These are phyloP conservation scores for Mycena pura DNA, from an alignment of 768 basidiomycete genomes.

Conservation along the genomic window DNA sequence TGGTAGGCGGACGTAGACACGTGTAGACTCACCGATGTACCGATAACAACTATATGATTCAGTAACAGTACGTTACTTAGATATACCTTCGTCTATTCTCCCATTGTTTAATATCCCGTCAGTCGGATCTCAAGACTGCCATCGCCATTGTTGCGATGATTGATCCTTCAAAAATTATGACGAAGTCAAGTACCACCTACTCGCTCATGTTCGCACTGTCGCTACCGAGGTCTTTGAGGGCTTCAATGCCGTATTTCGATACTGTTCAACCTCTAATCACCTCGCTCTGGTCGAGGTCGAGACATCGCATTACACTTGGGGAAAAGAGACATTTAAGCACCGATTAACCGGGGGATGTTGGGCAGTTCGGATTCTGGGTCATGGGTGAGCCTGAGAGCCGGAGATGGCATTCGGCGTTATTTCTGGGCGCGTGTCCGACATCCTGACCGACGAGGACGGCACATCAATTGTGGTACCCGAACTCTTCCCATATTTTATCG, in stretches of 20 bases:
- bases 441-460: background rate
- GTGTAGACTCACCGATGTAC: too few species aligned
- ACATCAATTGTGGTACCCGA: background rate
- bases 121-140: background rate
- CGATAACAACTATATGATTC: too few species aligned
- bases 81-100: too few species aligned
- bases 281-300: background rate
- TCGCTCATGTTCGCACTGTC: background rate
- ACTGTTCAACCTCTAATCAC: conserved; percentile 1
- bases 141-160: background rate
- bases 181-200: background rate
- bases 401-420: background rate
- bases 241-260: background rate
- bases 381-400: background rate
- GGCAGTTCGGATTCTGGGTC: background rate
- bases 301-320: conserved; percentile 1
- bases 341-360: background rate
- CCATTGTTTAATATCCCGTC: too few species aligned
- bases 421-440: background rate
- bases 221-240: background rate
- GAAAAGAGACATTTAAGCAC: background rate
- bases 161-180: background rate
- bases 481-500: background rate
- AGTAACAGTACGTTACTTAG: too few species aligned
- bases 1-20: too few species aligned